Conservation (phyloP, 441 rosid species). For the Arabidopsis hybrid region DNA sequence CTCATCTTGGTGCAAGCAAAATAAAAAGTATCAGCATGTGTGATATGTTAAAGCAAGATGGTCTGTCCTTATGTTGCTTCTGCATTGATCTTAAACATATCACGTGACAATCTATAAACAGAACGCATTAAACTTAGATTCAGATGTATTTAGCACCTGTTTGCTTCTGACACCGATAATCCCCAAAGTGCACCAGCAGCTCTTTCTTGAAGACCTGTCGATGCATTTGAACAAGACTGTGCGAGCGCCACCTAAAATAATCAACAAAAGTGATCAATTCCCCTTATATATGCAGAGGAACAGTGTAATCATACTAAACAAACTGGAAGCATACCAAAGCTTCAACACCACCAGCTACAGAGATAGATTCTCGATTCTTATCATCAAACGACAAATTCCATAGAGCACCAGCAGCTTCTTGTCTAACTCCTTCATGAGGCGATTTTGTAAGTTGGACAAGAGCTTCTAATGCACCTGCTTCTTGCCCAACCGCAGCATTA, state of each 20-base stretch:
- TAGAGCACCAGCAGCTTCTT: slow-evolving; percentile 98
- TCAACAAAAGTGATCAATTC: slow-evolving; percentile 31
- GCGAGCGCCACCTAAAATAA: slow-evolving; percentile 82
- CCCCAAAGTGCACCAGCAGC: slow-evolving; percentile 99
- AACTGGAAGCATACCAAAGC: slow-evolving; percentile 72
- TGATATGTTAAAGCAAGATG: slow-evolving; percentile 26
- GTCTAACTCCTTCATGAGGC: slow-evolving; percentile 97
- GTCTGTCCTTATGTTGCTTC: slow-evolving; percentile 7
- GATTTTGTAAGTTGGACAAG: slow-evolving; percentile 89
- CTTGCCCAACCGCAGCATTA: slow-evolving; percentile 97
- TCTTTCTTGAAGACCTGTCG: slow-evolving; percentile 98
- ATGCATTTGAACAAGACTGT: slow-evolving; percentile 84
- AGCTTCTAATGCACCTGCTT: slow-evolving; percentile 94
- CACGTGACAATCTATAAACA: background rate
- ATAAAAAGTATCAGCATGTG: slow-evolving; percentile 7
- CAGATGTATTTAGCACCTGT: slow-evolving; percentile 57
- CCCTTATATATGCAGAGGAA: slow-evolving; percentile 23
- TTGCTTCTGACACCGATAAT: slow-evolving; percentile 94
- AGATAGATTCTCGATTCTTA: slow-evolving; percentile 94
- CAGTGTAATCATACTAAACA: slow-evolving; percentile 8
- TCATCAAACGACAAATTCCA: slow-evolving; percentile 98
- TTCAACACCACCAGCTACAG: slow-evolving; percentile 95
- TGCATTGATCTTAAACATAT: slow-evolving; percentile 2
- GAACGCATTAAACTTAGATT: slow-evolving; percentile 3
- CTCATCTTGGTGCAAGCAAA: slow-evolving; percentile 3